Evolutionary conservation across 2,329 filamentous ascomycete genomes (phyloP), one percentile per base, ranked within the genome.

Genomic region (Lanzia echinophila): DNA sequence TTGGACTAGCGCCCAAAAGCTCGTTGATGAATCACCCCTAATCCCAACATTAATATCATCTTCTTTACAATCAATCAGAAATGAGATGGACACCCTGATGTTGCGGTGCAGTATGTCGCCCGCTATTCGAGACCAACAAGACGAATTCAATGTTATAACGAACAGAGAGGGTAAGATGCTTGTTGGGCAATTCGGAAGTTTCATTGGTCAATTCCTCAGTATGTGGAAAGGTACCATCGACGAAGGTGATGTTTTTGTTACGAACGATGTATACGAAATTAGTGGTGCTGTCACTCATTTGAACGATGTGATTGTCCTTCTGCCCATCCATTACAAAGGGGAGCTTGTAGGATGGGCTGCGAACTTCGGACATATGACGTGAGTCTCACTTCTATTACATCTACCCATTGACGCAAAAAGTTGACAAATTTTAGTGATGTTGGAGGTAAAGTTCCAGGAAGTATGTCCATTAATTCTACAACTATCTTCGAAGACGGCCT

Each of bases 21-120:
- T 42, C 28, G 36, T 50, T 12, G 10, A 34, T 20, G 24, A 43
- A 4, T 50, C 48, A 31, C 48, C 48, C 4, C 19, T 50, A 12
- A 50, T 50, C 19, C 48, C 48, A 17, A 50, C 48, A 6, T 43
- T 44, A 13, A 43, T 50, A 3, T 50, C 48, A 10, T 50, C 48
- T 43, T 50, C 48, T 8, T 33, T 50, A 12, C 48, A 50, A 33
- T 50, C 48, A 22, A 50, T 50, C 3, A 44, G 48, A 32, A 44
- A 50, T 50, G 48, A 50, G 19, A 50, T 50, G 48, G 48, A 50
- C 19, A 50, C 48, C 5, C 39, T 50, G 8, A 50, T 50, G 39
- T 39, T 50, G 17, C 31, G 39, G 22, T 42, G 39, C 19, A 42
- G 39, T 22, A 42, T 42, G 10, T 43, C 41, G 10, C 47, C 47